Evolutionary conservation across 352 stramenopile genomes (phyloP).

Genomic region (Pythium apleroticum): DNA sequence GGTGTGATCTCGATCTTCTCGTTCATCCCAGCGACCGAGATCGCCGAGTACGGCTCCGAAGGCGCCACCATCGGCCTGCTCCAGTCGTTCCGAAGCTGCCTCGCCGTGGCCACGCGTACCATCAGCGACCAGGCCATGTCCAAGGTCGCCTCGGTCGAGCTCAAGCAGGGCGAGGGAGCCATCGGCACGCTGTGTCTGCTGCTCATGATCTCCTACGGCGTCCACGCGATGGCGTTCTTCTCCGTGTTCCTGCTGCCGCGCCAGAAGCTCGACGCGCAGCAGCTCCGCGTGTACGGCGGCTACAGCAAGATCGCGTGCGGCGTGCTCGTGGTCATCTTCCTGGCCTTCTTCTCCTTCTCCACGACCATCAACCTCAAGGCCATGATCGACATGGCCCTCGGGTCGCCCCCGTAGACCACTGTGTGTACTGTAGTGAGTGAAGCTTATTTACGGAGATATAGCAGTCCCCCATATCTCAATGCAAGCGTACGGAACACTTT

Average conservation of each 20-base stretch:
- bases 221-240: slow-evolving; percentile 55
- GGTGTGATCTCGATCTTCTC: slow-evolving; percentile 73
- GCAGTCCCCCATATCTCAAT: neutral
- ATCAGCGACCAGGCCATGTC: slow-evolving; percentile 51
- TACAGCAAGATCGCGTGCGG: slow-evolving; percentile 31
- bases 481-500: neutral
- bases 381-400: slow-evolving; percentile 30
- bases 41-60: slow-evolving; percentile 70
- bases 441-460: slow-evolving; percentile 10
- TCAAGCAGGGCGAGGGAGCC: slow-evolving; percentile 9
- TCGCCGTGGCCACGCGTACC: slow-evolving; percentile 55
- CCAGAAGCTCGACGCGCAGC: slow-evolving; percentile 37
- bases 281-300: slow-evolving; percentile 32
- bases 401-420: slow-evolving; percentile 7
- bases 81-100: slow-evolving; percentile 56
- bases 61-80: slow-evolving; percentile 66
- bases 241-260: slow-evolving; percentile 45
- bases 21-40: slow-evolving; percentile 60
- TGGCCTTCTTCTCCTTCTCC: slow-evolving; percentile 30
- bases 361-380: slow-evolving; percentile 31
- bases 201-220: slow-evolving; percentile 56
- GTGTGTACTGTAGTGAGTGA: neutral
- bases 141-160: slow-evolving; percentile 23
- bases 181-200: slow-evolving; percentile 31
- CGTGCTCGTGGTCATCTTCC: slow-evolving; percentile 26